Evolutionary conservation across 345 rosid species (phyloP).

Genomic region (Camelina neglecta): DNA sequence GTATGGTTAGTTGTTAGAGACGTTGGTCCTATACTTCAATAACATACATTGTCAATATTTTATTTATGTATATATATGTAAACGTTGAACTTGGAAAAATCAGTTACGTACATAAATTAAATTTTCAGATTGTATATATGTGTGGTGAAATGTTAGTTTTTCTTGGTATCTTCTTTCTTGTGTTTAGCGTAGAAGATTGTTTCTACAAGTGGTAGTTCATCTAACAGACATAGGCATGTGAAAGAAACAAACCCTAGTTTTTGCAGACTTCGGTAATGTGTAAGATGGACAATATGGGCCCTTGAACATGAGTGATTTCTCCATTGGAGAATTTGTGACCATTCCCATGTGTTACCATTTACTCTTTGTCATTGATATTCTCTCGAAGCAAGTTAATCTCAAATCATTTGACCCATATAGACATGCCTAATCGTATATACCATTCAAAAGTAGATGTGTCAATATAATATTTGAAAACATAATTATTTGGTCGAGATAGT

Average conservation of each 20-base stretch:
- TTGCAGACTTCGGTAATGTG: constrained; percentile 42
- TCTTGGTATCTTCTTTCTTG: constrained; percentile 39
- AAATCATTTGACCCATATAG: constrained; percentile 36
- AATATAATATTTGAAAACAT: not conserved
- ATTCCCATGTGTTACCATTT: constrained; percentile 50
- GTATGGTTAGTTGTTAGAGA: not conserved
- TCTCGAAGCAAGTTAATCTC: constrained; percentile 16
- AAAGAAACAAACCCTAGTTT: constrained; percentile 46
- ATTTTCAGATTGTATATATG: not conserved
- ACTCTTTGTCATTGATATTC: constrained; percentile 29
- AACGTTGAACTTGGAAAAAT: constrained; percentile 1
- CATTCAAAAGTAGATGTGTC: not conserved
- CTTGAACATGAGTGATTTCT: constrained; percentile 42
- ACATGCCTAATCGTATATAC: not conserved
- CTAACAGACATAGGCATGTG: constrained; percentile 53
- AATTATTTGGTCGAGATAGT: not conserved
- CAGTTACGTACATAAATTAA: not conserved
- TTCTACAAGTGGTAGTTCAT: constrained; percentile 26
- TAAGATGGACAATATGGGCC: constrained; percentile 47
- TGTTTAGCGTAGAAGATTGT: constrained; percentile 20
- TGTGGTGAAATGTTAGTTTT: constrained; percentile 26
- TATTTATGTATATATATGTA: not conserved
- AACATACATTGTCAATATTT: constrained; percentile 11
- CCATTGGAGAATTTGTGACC: constrained; percentile 43
- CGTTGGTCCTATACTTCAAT: not conserved